phyloP scores from a whole-genome alignment of 2,329 filamentous ascomycete genomes.

The Claviceps africana region DNA sequence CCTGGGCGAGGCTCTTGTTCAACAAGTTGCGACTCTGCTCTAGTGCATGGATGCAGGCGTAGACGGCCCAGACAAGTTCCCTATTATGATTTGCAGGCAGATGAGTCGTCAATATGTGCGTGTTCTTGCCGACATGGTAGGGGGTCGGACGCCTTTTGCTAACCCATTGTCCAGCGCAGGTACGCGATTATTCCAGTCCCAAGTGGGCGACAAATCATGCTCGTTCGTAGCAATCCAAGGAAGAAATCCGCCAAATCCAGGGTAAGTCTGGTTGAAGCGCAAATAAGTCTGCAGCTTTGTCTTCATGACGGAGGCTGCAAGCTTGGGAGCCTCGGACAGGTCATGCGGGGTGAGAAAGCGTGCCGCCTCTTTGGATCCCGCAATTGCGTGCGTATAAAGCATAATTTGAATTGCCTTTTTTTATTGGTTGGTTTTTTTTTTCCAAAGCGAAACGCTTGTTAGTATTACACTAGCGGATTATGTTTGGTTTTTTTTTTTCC shows the following conservation, averaged over 20 bases:
- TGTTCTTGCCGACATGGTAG: background rate
- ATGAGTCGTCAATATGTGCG: background rate
- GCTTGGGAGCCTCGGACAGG: conserved; percentile 15
- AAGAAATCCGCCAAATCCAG: conserved; percentile 26
- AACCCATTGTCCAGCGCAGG: conserved; percentile 28
- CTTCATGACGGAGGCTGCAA: conserved; percentile 23
- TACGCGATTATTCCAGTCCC: conserved; percentile 24
- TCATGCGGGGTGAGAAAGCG: conserved; percentile 23
- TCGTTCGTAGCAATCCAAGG: conserved; percentile 23
- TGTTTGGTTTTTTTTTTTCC: background rate
- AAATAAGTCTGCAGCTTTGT: conserved; percentile 25
- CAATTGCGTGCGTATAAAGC: conserved; percentile 26
- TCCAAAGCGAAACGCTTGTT: background rate
- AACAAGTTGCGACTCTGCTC: conserved; percentile 14
- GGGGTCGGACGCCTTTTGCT: background rate
- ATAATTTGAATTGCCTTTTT: conserved; percentile 27
- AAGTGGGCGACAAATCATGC: conserved; percentile 18
- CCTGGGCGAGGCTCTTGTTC: conserved; percentile 16
- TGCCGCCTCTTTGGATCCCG: conserved; percentile 23
- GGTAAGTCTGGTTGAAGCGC: conserved; percentile 25
- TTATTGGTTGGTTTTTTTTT: background rate
- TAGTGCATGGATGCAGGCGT: conserved; percentile 24
- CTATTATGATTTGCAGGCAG: conserved; percentile 10
- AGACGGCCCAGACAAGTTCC: conserved; percentile 28
- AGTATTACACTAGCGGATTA: background rate